Evolutionary conservation across 2,329 filamentous ascomycete species (phyloP).

Genomic region (Teratosphaeria zuluensis): DNA sequence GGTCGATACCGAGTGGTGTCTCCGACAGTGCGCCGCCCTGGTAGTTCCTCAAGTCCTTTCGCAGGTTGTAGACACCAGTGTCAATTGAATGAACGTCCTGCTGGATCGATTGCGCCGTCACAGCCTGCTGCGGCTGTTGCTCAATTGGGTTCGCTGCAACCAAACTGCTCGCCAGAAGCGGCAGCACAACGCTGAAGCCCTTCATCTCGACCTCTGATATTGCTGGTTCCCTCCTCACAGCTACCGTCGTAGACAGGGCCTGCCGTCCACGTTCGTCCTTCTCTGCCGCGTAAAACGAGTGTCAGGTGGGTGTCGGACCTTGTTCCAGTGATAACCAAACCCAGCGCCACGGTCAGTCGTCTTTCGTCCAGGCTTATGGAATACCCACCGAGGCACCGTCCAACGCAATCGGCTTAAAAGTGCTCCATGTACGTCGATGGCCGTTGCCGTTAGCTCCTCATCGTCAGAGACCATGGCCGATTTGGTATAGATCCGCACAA

Average conservation of each 20-base stretch:
- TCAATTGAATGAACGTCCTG: background rate
- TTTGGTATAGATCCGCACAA: background rate
- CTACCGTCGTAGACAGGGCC: background rate
- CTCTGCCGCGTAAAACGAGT: background rate
- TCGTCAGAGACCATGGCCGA: background rate
- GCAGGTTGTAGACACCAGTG: background rate
- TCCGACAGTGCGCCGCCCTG: background rate
- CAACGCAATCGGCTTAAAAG: background rate
- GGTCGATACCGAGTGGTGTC: background rate
- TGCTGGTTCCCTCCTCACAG: background rate
- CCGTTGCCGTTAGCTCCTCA: background rate
- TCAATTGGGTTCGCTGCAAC: background rate
- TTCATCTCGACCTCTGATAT: background rate
- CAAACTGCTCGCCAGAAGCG: background rate
- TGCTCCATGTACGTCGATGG: background rate
- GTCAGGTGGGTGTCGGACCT: background rate
- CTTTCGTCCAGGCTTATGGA: background rate
- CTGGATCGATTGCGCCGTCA: background rate
- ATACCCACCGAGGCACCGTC: background rate
- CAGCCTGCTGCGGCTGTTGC: background rate
- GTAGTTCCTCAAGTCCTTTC: background rate
- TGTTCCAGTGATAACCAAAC: background rate
- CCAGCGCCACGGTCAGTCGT: background rate
- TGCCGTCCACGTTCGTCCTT: background rate
- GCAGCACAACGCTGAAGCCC: background rate